These are phyloP conservation scores for Saraca asoca DNA, from an alignment of 331 rosid species.

Conservation along the genomic window DNA sequence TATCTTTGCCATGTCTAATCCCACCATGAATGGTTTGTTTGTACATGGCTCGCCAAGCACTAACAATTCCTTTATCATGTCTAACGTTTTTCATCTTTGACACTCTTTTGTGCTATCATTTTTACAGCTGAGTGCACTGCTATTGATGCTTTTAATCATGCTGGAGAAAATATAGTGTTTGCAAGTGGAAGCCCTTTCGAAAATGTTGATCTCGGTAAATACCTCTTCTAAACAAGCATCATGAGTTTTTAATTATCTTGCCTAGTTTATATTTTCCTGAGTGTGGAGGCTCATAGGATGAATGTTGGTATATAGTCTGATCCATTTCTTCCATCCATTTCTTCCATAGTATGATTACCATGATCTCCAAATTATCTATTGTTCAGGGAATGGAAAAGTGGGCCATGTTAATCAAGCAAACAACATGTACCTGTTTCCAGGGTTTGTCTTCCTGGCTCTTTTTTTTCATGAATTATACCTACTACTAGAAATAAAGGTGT, in stretches of 20 bases:
- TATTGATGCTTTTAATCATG: constrained; percentile 85
- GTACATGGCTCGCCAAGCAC: constrained; percentile 38
- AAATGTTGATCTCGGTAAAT: constrained; percentile 79
- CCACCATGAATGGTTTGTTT: constrained; percentile 93
- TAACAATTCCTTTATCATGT: constrained; percentile 34
- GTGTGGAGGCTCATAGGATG: constrained; percentile 28
- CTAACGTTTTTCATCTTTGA: not conserved
- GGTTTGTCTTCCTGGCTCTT: constrained; percentile 53
- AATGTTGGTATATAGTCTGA: constrained; percentile 6
- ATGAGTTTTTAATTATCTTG: constrained; percentile 31
- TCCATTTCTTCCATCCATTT: not conserved
- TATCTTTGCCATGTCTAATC: constrained; percentile 98
- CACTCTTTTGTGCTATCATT: not conserved
- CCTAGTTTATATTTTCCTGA: constrained; percentile 25
- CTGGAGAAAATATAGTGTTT: constrained; percentile 85
- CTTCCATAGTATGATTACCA: not conserved
- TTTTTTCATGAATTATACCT: constrained; percentile 16
- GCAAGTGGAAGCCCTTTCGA: constrained; percentile 98
- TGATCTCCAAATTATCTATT: constrained; percentile 28
- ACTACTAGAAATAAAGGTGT: constrained; percentile 9
- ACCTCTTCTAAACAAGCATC: constrained; percentile 24
- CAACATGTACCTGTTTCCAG: constrained; percentile 97
- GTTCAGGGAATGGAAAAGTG: constrained; percentile 77
- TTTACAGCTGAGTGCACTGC: constrained; percentile 93
- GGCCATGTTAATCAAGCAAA: constrained; percentile 99